Evolutionary conservation across 352 stramenopile genomes (phyloP), one percentile per base, ranked within the genome.

Genomic region (Phytopythium boreale): DNA sequence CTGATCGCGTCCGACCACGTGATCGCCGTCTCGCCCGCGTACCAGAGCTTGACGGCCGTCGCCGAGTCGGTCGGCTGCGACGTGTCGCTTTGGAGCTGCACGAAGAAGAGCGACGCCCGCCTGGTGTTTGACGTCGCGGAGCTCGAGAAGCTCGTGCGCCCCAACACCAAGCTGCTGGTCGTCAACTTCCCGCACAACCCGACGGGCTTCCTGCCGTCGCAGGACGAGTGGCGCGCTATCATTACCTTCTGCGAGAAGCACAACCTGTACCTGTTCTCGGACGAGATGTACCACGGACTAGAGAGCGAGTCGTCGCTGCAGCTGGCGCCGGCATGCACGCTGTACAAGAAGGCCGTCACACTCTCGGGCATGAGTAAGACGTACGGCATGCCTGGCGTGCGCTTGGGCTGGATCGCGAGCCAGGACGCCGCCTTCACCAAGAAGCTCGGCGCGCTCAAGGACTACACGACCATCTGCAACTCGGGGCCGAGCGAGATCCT

Each of bases 131-230:
- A 78, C 58, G 61, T 88, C 37, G 50, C 67, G 27, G 68, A 79
- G 14, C 67, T 92, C 24, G 61, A 72, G 24, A 17, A 26, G 14
- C 62, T 89, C 4, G 61, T 90, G 19, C 63, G 59, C 12, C 59
- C 61, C 20, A 77, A 75, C 53, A 86, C 78, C 4, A 93, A 91
- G 68, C 58, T 91, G 26, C 56, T 92, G 8, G 65, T 90, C 2
- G 64, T 92, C 51, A 92, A 92, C 72, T 93, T 93, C 52, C 83
- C 83, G 9, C 83, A 92, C 69, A 92, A 92, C 52, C 83, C 83
- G 19, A 92, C 83, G 2, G 83, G 83, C 0, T 74, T 75, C 46
- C 56, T 86, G 27, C 73, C 76, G 0, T 67, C 67, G 2, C 63
- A 65, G 39, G 62, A 57, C 31, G 80, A 93, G 43, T 81, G 66